Evolutionary conservation across 2,329 filamentous ascomycete species (phyloP).

Genomic region (Teratosphaeria nubilosa): DNA sequence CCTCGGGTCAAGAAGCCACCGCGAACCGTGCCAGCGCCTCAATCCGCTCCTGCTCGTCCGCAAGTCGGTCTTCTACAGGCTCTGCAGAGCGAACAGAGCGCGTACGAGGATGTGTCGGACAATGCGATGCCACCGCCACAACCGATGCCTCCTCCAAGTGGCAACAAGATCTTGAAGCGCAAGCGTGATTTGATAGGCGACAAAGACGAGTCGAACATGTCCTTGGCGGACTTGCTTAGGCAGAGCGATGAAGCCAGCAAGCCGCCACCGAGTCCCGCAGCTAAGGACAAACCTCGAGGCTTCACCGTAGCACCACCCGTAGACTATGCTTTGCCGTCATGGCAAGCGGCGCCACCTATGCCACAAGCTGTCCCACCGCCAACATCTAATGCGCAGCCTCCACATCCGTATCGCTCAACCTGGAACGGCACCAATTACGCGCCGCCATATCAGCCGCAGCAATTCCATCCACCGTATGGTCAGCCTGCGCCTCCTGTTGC

Average conservation of each 20-base stretch:
- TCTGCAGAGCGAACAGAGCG: constrained; percentile 6
- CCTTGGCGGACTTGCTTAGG: constrained; percentile 19
- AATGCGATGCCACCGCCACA: constrained; percentile 5
- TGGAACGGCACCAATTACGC: constrained; percentile 8
- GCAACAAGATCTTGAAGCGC: constrained; percentile 15
- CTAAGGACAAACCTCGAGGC: neutral
- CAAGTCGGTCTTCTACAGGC: constrained; percentile 6
- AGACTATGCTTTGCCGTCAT: constrained; percentile 17
- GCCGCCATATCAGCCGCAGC: constrained; percentile 14
- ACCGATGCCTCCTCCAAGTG: constrained; percentile 5
- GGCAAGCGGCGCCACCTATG: constrained; percentile 15
- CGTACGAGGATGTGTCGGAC: neutral
- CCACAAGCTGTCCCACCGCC: neutral
- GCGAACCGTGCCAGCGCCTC: neutral
- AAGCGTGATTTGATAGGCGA: constrained; percentile 11
- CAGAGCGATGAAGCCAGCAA: constrained; percentile 14
- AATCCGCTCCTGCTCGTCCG: neutral
- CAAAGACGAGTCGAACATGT: constrained; percentile 10
- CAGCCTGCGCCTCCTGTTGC: neutral
- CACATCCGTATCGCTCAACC: neutral
- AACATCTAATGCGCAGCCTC: neutral
- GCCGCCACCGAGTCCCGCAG: neutral
- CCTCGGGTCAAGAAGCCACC: neutral
- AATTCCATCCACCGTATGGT: neutral
- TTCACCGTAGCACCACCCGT: constrained; percentile 9